Conservation (phyloP, 441 rosid genomes). For the Pelargonium citronellum region DNA sequence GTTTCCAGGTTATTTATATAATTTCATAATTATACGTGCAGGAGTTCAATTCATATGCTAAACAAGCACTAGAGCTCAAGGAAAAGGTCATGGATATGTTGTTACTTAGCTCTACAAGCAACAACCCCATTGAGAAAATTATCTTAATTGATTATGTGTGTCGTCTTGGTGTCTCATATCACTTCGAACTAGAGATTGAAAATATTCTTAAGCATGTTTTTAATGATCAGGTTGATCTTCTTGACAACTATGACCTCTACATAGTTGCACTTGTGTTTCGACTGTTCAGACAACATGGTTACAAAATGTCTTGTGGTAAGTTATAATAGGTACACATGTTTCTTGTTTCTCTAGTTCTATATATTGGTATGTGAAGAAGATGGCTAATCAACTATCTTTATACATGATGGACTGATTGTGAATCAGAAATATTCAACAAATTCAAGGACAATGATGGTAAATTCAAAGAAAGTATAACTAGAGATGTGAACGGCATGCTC, state of each 20-base stretch:
- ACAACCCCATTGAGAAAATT: neutral
- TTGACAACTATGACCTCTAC: neutral
- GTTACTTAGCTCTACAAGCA: too few species aligned
- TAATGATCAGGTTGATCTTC: neutral
- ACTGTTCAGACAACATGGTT: neutral
- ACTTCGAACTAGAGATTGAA: neutral
- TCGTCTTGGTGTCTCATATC: neutral
- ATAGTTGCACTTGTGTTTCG: neutral
- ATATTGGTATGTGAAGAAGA: too few species aligned
- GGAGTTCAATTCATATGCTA: too few species aligned
- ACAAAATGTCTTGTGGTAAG: neutral
- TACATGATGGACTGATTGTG: neutral
- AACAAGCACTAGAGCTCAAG: too few species aligned
- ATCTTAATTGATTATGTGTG: neutral
- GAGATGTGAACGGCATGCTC: conserved; percentile 10
- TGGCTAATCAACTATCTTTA: too few species aligned
- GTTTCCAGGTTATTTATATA: too few species aligned
- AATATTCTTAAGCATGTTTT: neutral
- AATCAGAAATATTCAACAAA: conserved; percentile 16
- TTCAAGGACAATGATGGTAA: conserved; percentile 16
- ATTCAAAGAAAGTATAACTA: conserved; percentile 3
- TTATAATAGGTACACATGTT: too few species aligned
- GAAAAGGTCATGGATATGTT: too few species aligned
- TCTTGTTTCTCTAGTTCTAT: too few species aligned
- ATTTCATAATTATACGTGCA: too few species aligned